These are phyloP conservation scores for Podaxis pistillaris DNA, from an alignment of 768 basidiomycete species.

Conservation along the genomic window DNA sequence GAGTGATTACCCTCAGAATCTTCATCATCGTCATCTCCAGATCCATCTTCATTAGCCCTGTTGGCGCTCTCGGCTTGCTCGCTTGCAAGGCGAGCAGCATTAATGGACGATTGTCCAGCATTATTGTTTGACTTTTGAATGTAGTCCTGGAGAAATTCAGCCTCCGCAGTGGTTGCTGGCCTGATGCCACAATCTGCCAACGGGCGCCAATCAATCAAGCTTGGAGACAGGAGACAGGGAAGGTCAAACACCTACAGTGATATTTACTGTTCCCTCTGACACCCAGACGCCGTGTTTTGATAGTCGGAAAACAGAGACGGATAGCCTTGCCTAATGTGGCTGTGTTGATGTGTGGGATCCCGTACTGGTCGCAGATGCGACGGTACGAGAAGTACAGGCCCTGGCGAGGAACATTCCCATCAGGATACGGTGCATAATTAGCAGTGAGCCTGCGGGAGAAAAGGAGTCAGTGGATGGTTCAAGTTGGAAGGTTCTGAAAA, in stretches of 20 bases:
- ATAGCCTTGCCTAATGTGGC: slow-evolving; percentile 95
- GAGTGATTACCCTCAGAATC: slow-evolving; percentile 75
- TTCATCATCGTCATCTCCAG: slow-evolving; percentile 85
- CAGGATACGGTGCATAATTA: slow-evolving; percentile 88
- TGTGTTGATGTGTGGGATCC: slow-evolving; percentile 92
- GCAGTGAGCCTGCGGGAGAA: slow-evolving; percentile 65
- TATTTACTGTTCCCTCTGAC: slow-evolving; percentile 96
- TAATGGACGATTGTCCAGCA: slow-evolving; percentile 72
- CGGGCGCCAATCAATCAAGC: slow-evolving; percentile 29
- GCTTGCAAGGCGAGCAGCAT: slow-evolving; percentile 69
- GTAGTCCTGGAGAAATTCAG: slow-evolving; percentile 90
- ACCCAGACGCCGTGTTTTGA: slow-evolving; percentile 91
- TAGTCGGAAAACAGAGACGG: slow-evolving; percentile 88
- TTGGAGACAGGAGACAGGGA: slow-evolving; percentile 27
- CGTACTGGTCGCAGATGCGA: slow-evolving; percentile 88
- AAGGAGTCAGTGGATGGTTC: slow-evolving; percentile 11
- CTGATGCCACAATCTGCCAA: slow-evolving; percentile 85
- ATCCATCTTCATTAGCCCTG: slow-evolving; percentile 57
- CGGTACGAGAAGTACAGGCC: slow-evolving; percentile 93
- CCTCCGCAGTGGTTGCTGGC: slow-evolving; percentile 87
- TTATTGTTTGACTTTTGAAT: slow-evolving; percentile 89
- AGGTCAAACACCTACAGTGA: slow-evolving; percentile 61
- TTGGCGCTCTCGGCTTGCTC: slow-evolving; percentile 62
- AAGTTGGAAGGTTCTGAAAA: not conserved
- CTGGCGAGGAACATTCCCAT: slow-evolving; percentile 91